Evolutionary conservation across 768 basidiomycete species (phyloP), one percentile per base, ranked within the genome.

Genomic region (Boletus rubropictus): DNA sequence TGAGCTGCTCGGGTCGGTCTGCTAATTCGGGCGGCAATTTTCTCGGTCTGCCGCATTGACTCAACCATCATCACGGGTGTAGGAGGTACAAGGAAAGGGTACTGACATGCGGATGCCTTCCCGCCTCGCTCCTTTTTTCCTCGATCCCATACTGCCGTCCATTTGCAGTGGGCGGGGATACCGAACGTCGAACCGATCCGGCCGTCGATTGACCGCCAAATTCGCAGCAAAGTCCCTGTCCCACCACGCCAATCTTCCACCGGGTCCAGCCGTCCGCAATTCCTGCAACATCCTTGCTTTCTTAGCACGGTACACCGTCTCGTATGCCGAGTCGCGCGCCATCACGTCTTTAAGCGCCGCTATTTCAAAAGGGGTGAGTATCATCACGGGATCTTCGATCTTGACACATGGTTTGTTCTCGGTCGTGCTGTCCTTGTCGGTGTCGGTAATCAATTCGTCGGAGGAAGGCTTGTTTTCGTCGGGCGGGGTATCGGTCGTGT

Each of bases 41-140:
- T 46, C 81, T 71, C 11, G 89, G 88, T 50, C 84, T 86, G 44
- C 25, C 43, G 34, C 17, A 39, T 39, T 12, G 42, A 31, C 7
- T 54, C 22, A 50, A 44, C n/a, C 7, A 36, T 35, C 9, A 36
- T 35, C n/a, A 7, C 8, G 8, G 20, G 6, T 2, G n/a, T 18
- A 37, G 3, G 15, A 44, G 20, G 50, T 39, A 41, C 40, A 37
- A 27, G 11, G 33, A 45, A 49, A 29, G 44, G 39, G 34, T n/a
- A 82, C 88, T 72, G 60, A 93, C 89, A 90, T 72, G 63, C 74
- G 80, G 58, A 90, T 65, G 18, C 86, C 86, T 60, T 88, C 85
- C 41, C 84, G 72, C 58, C 71, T 77, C 18, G 77, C 75, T 11
- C 68, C 66, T 62, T 81, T 81, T 60, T 71, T 74, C 54, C 74